phyloP scores from a whole-genome alignment of 2,329 filamentous ascomycete genomes.

The Monilinia vaccinii-corymbosi region DNA sequence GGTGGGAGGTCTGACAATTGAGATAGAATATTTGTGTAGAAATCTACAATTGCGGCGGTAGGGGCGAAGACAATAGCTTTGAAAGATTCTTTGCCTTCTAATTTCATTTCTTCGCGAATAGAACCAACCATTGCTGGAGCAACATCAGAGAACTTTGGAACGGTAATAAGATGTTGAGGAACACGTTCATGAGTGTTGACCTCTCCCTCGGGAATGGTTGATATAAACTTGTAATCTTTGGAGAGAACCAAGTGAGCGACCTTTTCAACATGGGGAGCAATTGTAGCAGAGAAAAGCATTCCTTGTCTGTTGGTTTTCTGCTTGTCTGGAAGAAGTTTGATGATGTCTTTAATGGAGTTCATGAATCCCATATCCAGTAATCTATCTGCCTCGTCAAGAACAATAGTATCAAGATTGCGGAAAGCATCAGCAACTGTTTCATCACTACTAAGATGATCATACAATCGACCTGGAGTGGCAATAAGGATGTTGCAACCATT shows the following conservation, averaged over 20 bases:
- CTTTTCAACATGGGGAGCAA: constrained; percentile 71
- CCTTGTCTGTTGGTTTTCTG: constrained; percentile 67
- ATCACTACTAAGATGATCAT: constrained; percentile 64
- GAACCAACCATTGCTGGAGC: constrained; percentile 73
- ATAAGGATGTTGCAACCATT: constrained; percentile 81
- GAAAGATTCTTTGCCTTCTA: constrained; percentile 46
- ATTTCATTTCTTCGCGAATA: constrained; percentile 48
- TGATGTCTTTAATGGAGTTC: constrained; percentile 53
- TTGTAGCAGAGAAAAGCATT: constrained; percentile 90
- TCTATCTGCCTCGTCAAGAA: constrained; percentile 94
- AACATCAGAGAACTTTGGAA: constrained; percentile 63
- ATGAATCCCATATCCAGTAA: constrained; percentile 94
- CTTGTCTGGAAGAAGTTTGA: constrained; percentile 52
- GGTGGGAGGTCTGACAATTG: constrained; percentile 25
- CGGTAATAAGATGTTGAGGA: constrained; percentile 65
- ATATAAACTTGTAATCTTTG: constrained; percentile 75
- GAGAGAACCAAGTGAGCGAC: constrained; percentile 74
- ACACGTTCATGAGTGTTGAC: constrained; percentile 76
- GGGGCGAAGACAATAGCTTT: constrained; percentile 95
- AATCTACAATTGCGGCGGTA: constrained; percentile 62
- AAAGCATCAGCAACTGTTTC: constrained; percentile 31
- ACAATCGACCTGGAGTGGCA: constrained; percentile 78
- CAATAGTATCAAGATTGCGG: constrained; percentile 72
- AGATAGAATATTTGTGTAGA: constrained; percentile 50
- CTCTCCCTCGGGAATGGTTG: constrained; percentile 78